These are phyloP conservation scores for Oropetium thomaeum DNA, from an alignment of 176 grass and related monocot species.

Conservation along the genomic window DNA sequence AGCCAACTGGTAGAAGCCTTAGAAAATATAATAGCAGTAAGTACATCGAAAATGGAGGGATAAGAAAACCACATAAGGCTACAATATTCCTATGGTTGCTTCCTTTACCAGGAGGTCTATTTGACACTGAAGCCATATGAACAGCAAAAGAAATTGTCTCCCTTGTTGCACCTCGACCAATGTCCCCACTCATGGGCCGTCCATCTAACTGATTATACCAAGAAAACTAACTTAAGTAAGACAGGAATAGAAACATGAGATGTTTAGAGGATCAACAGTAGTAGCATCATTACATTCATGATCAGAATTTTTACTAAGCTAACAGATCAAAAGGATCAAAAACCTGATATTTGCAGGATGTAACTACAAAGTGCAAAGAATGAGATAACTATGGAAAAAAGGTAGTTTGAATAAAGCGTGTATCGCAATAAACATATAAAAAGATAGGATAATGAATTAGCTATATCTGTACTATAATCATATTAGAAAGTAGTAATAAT, in stretches of 20 bases:
- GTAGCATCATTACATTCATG: not conserved
- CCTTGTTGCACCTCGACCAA: conserved; percentile 82
- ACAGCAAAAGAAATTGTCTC: conserved; percentile 79
- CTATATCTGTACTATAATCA: not conserved
- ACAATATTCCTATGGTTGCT: not conserved
- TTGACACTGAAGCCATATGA: conserved; percentile 48
- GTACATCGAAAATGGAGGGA: conserved; percentile 13
- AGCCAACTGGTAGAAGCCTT: conserved; percentile 91
- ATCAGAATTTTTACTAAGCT: not conserved
- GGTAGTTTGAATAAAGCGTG: not conserved
- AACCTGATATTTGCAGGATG: conserved; percentile 9
- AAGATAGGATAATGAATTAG: not conserved
- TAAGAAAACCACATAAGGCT: not conserved
- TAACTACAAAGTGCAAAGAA: not conserved
- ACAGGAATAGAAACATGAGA: not conserved
- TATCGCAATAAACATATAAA: not conserved
- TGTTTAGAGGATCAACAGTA: not conserved
- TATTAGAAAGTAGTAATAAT: conserved; percentile 1
- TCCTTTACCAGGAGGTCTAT: conserved; percentile 73
- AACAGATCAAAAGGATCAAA: not conserved
- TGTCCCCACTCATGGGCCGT: conserved; percentile 87
- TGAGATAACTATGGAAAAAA: not conserved
- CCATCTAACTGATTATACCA: conserved; percentile 72
- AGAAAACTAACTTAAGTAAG: conserved; percentile 11
- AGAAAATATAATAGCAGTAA: conserved; percentile 37